These are phyloP conservation scores for Phialocephala sp. DNA, from an alignment of 2,329 filamentous ascomycete genomes.

Conservation along the genomic window DNA sequence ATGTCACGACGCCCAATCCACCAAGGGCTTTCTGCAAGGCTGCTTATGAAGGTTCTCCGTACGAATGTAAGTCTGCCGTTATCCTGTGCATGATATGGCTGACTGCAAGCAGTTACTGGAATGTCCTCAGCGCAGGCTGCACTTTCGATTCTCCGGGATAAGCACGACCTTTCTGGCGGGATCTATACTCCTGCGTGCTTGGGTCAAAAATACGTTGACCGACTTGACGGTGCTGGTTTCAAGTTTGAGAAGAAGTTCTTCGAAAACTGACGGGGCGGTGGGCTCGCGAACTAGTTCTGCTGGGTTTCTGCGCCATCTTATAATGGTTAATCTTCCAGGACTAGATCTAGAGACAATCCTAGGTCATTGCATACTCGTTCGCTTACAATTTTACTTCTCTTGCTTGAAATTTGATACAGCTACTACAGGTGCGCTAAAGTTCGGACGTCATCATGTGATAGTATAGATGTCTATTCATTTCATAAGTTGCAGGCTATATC, in stretches of 20 bases:
- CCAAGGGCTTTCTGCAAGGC: constrained; percentile 57
- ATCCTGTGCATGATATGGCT: constrained; percentile 15
- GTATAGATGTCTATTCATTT: no score
- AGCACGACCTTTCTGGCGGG: constrained; percentile 64
- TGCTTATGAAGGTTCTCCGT: constrained; percentile 65
- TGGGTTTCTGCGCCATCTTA: not conserved
- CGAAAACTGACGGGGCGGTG: constrained; percentile 31
- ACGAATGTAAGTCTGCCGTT: constrained; percentile 58
- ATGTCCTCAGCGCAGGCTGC: constrained; percentile 68
- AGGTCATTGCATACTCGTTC: no score
- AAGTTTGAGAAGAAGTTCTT: constrained; percentile 62
- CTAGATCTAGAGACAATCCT: no score
- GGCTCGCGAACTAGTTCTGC: not conserved
- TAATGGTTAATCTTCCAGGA: no score
- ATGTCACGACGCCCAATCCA: constrained; percentile 48
- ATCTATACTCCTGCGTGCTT: constrained; percentile 75
- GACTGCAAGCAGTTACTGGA: constrained; percentile 61
- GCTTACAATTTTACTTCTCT: no score
- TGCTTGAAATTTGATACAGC: no score
- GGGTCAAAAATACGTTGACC: constrained; percentile 69
- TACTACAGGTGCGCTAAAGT: no score
- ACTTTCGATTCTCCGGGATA: constrained; percentile 67
- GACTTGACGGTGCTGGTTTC: constrained; percentile 65
- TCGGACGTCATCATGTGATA: no score
- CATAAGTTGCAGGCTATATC: no score